Conservation (phyloP, 2,329 filamentous ascomycete species). For the Spiromastix sp. region DNA sequence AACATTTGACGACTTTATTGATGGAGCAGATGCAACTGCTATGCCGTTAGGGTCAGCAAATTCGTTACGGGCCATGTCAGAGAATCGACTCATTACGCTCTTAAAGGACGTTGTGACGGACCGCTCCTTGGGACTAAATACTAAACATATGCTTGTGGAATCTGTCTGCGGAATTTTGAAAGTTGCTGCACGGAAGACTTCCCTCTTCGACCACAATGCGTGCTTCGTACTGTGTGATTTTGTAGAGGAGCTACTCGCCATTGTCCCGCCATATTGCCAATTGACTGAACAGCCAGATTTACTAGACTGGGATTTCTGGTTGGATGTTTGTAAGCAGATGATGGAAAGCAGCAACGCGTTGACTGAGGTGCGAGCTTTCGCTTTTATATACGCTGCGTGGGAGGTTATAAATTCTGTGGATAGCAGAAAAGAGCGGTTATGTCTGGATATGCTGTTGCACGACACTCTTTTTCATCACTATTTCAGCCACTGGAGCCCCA, state of each 20-base stretch:
- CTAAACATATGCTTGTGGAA: slow-evolving; percentile 62
- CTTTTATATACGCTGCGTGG: slow-evolving; percentile 75
- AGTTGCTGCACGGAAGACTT: slow-evolving; percentile 62
- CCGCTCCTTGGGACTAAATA: slow-evolving; percentile 41
- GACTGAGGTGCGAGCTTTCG: slow-evolving; percentile 75
- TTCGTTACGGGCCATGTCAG: slow-evolving; percentile 69
- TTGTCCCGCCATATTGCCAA: slow-evolving; percentile 52
- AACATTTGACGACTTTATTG: slow-evolving; percentile 58
- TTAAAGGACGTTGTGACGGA: slow-evolving; percentile 70
- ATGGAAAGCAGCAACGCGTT: slow-evolving; percentile 77
- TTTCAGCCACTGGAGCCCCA: slow-evolving; percentile 92
- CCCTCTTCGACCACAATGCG: slow-evolving; percentile 69
- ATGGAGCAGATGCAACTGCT: slow-evolving; percentile 56
- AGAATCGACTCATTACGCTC: slow-evolving; percentile 74
- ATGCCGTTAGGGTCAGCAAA: slow-evolving; percentile 58
- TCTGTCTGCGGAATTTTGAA: slow-evolving; percentile 65
- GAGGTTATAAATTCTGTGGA: slow-evolving; percentile 57
- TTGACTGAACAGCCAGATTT: slow-evolving; percentile 38
- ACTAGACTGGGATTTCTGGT: slow-evolving; percentile 76
- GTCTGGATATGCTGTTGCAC: slow-evolving; percentile 63
- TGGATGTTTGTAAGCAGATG: slow-evolving; percentile 68
- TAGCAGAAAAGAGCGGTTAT: slow-evolving; percentile 58
- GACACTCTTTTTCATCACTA: slow-evolving; percentile 66
- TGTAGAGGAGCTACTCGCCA: slow-evolving; percentile 66
- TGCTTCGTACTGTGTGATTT: slow-evolving; percentile 91